A percentile compares a stretch with the other conserved stretches of the same genome.
These are phyloP conservation scores for Tricladium varicosporioides DNA, from an alignment of 2,329 filamentous ascomycete genomes.

Conservation along the genomic window DNA sequence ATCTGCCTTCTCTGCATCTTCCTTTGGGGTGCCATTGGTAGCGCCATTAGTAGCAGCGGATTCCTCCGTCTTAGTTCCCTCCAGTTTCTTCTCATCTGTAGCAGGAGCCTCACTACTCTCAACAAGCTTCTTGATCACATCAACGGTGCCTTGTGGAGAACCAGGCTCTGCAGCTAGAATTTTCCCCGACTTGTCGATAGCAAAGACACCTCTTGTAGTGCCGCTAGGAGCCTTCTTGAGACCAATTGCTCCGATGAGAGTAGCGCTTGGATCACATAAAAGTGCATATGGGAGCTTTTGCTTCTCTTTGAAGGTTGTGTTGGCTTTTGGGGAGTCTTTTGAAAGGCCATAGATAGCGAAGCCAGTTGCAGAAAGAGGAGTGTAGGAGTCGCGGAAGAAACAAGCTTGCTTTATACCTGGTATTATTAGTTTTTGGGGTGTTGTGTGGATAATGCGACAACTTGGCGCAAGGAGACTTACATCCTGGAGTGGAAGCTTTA, in stretches of 20 bases:
- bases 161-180: conserved; percentile 73
- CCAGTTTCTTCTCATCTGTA: background rate
- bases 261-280: conserved; percentile 74
- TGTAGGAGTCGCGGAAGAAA: conserved; percentile 85
- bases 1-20: conserved; percentile 30
- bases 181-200: conserved; percentile 78
- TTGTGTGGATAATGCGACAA: too few species aligned
- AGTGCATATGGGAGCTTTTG: conserved; percentile 86
- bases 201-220: conserved; percentile 84
- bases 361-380: conserved; percentile 71
- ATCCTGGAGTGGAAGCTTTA: conserved; percentile 89
- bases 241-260: conserved; percentile 82
- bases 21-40: conserved; percentile 23
- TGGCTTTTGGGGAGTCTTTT: conserved; percentile 82
- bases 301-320: conserved; percentile 89
- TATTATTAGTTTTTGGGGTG: background rate
- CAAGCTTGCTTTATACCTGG: conserved; percentile 93
- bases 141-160: conserved; percentile 73
- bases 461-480: conserved; percentile 53
- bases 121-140: conserved; percentile 72
- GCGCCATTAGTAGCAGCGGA: conserved; percentile 18
- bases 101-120: conserved; percentile 36
- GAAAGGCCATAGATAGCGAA: conserved; percentile 89
- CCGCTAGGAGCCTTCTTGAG: conserved; percentile 81
- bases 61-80: conserved; percentile 22